Evolutionary conservation across 2,329 filamentous ascomycete species (phyloP), one percentile per base, ranked within the genome.

Genomic region (Phyllachora maydis): DNA sequence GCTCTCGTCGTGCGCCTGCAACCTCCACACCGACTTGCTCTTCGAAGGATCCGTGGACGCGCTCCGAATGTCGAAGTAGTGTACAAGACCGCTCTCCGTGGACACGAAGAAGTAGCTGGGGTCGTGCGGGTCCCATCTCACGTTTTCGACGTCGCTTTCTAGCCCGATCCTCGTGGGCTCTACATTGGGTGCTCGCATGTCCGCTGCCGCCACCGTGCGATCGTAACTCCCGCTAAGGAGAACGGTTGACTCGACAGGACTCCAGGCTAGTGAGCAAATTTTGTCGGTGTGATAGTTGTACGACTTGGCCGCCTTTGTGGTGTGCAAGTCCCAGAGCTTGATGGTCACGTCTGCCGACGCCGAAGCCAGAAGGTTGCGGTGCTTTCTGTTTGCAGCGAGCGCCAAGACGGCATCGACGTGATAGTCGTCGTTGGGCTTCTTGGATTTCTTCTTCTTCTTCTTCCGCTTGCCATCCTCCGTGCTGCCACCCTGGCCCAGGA

Each of bases 251-350:
- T 93, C 78, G 20, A 61, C 65, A 1, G 77, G 65, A 54, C 95
- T 81, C 88, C 90, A 98, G 34, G 85, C 76, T 27, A 98, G 55
- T 12, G 85, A 81, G 61, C 83, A 98, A 34, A 95, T 83, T 55
- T 98, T 98, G 59, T 93, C 88, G 17, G 79, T 91, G 53, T 98
- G 88, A 51, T 91, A 79, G 59, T 98, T 63, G 59, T 98, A 98
- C 21, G 83, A 93, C 54, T 93, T 88, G 38, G 88, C 88, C 49
- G 82, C 92, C 47, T 73, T 82, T 30, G 77, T 65, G 3, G 81
- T 93, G 54, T 82, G 78, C 31, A 98, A 57, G 45, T 98, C 88
- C 88, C 88, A 98, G 11, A 98, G 65, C 57, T 98, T 98, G 41
- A 95, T 72, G 3, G 88, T 98, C 54, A 83, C 82, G 54, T 98